Evolutionary conservation across 2,329 filamentous ascomycete species (phyloP).

Genomic region (Diplodia mutila): DNA sequence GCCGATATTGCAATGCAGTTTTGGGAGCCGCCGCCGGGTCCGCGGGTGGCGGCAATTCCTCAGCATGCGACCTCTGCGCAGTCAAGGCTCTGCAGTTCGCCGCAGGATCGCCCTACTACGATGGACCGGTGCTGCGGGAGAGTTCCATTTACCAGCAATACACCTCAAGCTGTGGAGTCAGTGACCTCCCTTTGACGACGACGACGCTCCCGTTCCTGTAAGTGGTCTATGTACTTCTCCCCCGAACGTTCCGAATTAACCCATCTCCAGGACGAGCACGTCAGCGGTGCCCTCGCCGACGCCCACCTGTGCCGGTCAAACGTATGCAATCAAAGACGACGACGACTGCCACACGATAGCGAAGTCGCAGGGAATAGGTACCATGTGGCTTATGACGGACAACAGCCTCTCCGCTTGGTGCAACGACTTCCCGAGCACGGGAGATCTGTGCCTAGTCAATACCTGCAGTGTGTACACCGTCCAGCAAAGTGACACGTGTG

Average conservation of each 20-base stretch:
- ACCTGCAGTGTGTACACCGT: neutral
- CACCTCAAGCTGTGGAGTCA: neutral
- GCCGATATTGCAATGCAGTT: neutral
- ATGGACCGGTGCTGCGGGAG: neutral
- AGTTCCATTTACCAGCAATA: neutral
- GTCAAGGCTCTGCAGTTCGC: neutral
- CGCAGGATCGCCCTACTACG: neutral
- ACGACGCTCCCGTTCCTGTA: neutral
- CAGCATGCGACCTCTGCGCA: neutral
- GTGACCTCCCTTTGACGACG: neutral
- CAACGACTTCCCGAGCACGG: neutral
- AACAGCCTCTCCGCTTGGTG: neutral
- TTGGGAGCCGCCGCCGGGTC: neutral
- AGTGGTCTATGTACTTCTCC: too few relatives aligned
- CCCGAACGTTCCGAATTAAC: neutral
- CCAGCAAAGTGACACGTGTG: neutral
- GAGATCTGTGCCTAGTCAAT: neutral
- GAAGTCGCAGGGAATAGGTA: neutral
- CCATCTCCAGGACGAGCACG: neutral
- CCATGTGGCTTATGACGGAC: neutral
- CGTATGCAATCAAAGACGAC: neutral
- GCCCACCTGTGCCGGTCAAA: neutral
- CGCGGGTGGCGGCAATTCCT: neutral
- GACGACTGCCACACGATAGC: neutral
- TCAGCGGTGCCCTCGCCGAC: neutral